These are phyloP conservation scores for Teratosphaeriaceae sp. DNA, from an alignment of 2,329 filamentous ascomycete genomes.

Conservation along the genomic window DNA sequence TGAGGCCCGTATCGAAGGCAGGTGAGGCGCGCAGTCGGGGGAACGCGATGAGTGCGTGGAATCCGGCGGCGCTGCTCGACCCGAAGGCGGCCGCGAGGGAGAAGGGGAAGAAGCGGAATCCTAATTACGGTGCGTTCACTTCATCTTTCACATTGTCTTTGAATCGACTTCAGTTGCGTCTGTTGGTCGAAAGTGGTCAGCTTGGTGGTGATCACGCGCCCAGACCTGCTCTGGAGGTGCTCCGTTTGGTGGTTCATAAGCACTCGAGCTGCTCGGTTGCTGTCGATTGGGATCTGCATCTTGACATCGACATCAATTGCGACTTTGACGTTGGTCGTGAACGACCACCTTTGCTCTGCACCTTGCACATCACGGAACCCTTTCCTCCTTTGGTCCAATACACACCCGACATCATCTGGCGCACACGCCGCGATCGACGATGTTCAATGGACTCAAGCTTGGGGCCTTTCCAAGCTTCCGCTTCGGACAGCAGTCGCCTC, in stretches of 20 bases:
- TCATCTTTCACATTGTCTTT: constrained; percentile 1
- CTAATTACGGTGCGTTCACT: constrained; percentile 24
- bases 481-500: no score
- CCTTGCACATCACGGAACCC: no score
- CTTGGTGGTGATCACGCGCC: neutral
- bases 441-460: no score
- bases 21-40: no score
- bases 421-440: no score
- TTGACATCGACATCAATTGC: no score
- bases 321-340: no score
- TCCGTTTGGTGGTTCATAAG: neutral
- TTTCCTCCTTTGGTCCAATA: no score
- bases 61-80: constrained; percentile 27
- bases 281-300: neutral
- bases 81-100: constrained; percentile 32
- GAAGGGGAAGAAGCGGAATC: constrained; percentile 20
- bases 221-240: constrained; percentile 1
- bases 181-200: constrained; percentile 1
- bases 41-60: constrained; percentile 7
- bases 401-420: no score
- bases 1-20: no score
- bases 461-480: no score
- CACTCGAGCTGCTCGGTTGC: neutral
- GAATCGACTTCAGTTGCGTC: constrained; percentile 6
- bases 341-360: no score